Conservation (phyloP, 495 filamentous ascomycete species). For the Aspergillus leporis region DNA sequence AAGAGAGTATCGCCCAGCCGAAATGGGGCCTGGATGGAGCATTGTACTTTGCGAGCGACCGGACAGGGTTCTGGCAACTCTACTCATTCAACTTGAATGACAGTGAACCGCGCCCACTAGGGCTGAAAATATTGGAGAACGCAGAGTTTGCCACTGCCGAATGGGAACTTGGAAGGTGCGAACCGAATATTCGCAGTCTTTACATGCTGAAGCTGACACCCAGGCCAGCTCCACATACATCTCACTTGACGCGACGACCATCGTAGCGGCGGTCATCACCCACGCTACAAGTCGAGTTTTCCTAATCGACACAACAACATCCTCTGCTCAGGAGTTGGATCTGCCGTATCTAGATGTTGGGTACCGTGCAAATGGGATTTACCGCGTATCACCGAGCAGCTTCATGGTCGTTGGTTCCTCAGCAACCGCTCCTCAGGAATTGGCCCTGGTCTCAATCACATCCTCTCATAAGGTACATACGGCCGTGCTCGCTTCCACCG, state of each 20-base stretch:
- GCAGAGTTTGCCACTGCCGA: constrained; percentile 41
- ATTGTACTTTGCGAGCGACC: constrained; percentile 44
- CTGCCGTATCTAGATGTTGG: constrained; percentile 27
- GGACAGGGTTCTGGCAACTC: constrained; percentile 45
- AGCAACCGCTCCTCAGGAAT: constrained; percentile 22
- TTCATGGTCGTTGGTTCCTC: constrained; percentile 26
- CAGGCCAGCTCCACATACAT: constrained; percentile 33
- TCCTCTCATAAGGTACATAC: constrained; percentile 15
- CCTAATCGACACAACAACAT: constrained; percentile 20
- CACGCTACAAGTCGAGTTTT: constrained; percentile 26
- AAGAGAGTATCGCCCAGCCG: constrained; percentile 44
- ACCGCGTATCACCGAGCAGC: constrained; percentile 21
- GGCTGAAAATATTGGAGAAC: constrained; percentile 35
- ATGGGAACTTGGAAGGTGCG: constrained; percentile 41
- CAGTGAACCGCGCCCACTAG: constrained; percentile 2
- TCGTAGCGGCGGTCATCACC: constrained; percentile 34
- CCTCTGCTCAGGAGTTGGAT: constrained; percentile 20
- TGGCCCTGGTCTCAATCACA: constrained; percentile 22
- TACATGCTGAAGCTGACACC: not conserved
- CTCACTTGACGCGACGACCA: constrained; percentile 34
- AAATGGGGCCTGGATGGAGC: constrained; percentile 44
- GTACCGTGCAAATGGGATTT: constrained; percentile 15
- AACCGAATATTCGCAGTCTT: not conserved
- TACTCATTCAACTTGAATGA: constrained; percentile 25
- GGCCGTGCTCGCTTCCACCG: constrained; percentile 26